These are phyloP conservation scores for Aspergillus caelatus DNA, from an alignment of 2,329 filamentous ascomycete genomes.

Conservation along the genomic window DNA sequence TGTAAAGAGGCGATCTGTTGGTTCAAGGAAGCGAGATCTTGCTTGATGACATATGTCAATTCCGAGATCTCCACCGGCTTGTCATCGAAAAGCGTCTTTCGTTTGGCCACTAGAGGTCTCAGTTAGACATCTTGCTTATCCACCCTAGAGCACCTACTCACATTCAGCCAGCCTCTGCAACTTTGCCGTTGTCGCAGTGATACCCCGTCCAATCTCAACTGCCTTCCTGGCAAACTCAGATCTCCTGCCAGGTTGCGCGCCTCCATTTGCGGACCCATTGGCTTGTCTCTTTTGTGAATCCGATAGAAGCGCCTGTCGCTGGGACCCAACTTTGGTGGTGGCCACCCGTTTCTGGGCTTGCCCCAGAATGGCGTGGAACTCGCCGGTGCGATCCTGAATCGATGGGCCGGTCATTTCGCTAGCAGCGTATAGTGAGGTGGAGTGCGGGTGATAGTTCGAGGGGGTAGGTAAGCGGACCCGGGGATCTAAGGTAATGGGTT, in stretches of 20 bases:
- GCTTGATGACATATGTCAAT: slow-evolving; percentile 96
- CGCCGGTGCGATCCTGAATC: slow-evolving; percentile 93
- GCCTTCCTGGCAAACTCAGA: slow-evolving; percentile 94
- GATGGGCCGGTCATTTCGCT: slow-evolving; percentile 61
- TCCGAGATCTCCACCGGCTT: slow-evolving; percentile 95
- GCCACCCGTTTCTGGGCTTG: slow-evolving; percentile 82
- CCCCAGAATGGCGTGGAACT: slow-evolving; percentile 88
- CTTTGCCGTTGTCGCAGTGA: slow-evolving; percentile 91
- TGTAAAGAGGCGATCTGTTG: slow-evolving; percentile 86
- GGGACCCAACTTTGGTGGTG: slow-evolving; percentile 73
- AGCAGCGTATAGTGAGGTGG: background rate
- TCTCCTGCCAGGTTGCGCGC: slow-evolving; percentile 54
- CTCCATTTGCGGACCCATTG: slow-evolving; percentile 62
- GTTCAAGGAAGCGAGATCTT: slow-evolving; percentile 84
- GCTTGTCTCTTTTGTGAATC: slow-evolving; percentile 64
- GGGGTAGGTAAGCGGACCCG: background rate
- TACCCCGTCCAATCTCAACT: slow-evolving; percentile 87
- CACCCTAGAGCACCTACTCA: slow-evolving; percentile 44
- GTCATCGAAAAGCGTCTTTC: slow-evolving; percentile 97
- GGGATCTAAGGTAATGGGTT: background rate
- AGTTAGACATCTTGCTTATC: slow-evolving; percentile 3
- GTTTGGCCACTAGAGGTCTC: slow-evolving; percentile 71
- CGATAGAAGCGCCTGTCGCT: slow-evolving; percentile 78
- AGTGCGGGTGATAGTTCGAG: background rate
- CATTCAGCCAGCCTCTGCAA: slow-evolving; percentile 87